These are phyloP conservation scores for Zasmidium angulare DNA, from an alignment of 2,329 filamentous ascomycete genomes.

Conservation along the genomic window DNA sequence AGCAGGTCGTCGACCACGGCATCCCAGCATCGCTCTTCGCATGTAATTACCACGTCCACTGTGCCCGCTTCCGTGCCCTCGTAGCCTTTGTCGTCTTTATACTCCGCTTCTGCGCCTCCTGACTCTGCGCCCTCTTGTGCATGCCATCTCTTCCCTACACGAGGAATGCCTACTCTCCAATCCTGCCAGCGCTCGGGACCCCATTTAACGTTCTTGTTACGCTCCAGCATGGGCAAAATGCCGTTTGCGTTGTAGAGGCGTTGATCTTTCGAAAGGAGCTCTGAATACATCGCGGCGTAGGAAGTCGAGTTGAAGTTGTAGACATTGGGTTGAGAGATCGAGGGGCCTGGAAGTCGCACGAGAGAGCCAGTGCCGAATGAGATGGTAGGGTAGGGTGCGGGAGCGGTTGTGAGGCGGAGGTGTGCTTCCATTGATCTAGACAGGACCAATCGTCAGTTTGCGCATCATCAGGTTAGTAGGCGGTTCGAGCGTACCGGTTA, in stretches of 20 bases:
- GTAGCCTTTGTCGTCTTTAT: conserved; percentile 70
- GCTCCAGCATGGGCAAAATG: conserved; percentile 90
- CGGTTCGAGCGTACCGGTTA: conserved; percentile 67
- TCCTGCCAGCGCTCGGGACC: conserved; percentile 97
- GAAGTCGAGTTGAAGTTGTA: conserved; percentile 98
- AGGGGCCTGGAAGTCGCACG: conserved; percentile 87
- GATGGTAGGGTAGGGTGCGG: conserved; percentile 76
- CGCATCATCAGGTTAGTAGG: conserved; percentile 6
- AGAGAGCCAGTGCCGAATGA: conserved; percentile 96
- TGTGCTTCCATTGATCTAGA: conserved; percentile 97
- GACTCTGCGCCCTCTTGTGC: conserved; percentile 1
- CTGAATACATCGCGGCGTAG: conserved; percentile 91
- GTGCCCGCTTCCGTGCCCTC: conserved; percentile 82
- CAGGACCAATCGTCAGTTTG: background rate
- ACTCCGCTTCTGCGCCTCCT: conserved; percentile 38
- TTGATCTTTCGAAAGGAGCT: conserved; percentile 81
- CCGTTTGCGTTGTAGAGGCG: conserved; percentile 89
- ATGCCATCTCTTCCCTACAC: conserved; percentile 61
- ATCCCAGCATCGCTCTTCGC: conserved; percentile 97
- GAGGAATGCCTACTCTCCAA: conserved; percentile 84
- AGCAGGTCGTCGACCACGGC: conserved; percentile 93
- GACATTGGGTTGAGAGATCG: conserved; percentile 90
- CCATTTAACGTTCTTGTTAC: conserved; percentile 90
- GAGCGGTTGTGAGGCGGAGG: conserved; percentile 77
- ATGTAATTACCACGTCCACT: conserved; percentile 93